Percentiles rank a stretch among this genome's conserved stretches.
Evolutionary conservation across 805 yeast species (phyloP).

Genomic region (Barnettozyma siamensis): DNA sequence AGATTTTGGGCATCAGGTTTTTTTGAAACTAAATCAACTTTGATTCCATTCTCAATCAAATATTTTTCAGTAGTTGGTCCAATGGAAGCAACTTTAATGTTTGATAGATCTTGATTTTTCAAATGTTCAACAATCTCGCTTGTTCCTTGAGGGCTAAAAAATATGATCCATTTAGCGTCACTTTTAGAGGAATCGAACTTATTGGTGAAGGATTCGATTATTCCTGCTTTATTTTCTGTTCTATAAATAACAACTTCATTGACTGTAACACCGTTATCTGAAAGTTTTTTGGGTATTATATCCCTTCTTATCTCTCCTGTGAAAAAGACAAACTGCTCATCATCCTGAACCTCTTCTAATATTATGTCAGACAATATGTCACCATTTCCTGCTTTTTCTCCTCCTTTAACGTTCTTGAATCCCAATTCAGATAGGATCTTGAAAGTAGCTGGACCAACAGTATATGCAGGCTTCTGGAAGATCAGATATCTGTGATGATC

Average conservation of each 20-base stretch:
- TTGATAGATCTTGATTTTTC: slow-evolving; percentile 4
- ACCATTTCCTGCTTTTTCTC: slow-evolving; percentile 78
- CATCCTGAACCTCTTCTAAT: slow-evolving; percentile 21
- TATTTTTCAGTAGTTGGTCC: slow-evolving; percentile 87
- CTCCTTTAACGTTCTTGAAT: slow-evolving; percentile 66
- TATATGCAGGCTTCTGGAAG: slow-evolving; percentile 54
- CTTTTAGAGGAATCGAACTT: slow-evolving; percentile 8
- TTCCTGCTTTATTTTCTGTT: slow-evolving; percentile 49
- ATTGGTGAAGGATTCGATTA: slow-evolving; percentile 32
- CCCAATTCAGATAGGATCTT: slow-evolving; percentile 54
- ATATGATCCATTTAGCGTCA: slow-evolving; percentile 59
- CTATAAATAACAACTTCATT: slow-evolving; percentile 63
- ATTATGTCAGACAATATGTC: slow-evolving; percentile 60
- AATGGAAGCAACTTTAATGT: slow-evolving; percentile 61
- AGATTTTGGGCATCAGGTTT: slow-evolving; percentile 69
- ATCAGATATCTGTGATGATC: slow-evolving; percentile 24
- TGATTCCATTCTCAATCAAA: slow-evolving; percentile 44
- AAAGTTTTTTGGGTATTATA: slow-evolving; percentile 62
- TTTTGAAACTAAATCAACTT: slow-evolving; percentile 57
- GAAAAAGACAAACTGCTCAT: slow-evolving; percentile 51
- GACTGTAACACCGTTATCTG: slow-evolving; percentile 36
- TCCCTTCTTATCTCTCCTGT: slow-evolving; percentile 86
- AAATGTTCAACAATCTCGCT: slow-evolving; percentile 48
- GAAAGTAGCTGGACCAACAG: slow-evolving; percentile 90
- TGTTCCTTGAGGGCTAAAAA: slow-evolving; percentile 91